These are phyloP conservation scores for Neonectria hederae DNA, from an alignment of 2,329 filamentous ascomycete species.

Conservation along the genomic window DNA sequence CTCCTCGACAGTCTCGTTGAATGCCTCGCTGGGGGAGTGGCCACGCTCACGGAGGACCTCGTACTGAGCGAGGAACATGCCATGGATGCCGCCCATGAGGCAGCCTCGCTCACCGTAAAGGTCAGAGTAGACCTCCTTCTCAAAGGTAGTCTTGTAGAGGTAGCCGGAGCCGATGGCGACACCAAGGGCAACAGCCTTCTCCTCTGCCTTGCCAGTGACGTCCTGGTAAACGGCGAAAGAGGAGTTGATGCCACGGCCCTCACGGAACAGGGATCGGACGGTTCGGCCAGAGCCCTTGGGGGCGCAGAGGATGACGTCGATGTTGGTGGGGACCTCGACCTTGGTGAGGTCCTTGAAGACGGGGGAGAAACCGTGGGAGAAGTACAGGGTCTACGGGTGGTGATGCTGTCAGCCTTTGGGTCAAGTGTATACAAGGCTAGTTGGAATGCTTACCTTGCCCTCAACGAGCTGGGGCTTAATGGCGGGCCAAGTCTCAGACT, in stretches of 20 bases:
- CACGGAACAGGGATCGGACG: conserved; percentile 97
- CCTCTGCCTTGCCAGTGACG: conserved; percentile 96
- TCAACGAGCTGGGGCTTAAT: conserved; percentile 99
- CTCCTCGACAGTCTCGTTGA: conserved; percentile 99
- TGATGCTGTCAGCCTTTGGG: conserved; percentile 35
- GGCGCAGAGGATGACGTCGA: conserved; percentile 99
- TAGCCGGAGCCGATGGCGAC: conserved; percentile 97
- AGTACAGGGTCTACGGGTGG: conserved; percentile 86
- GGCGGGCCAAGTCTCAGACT: conserved; percentile 97
- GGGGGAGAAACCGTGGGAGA: conserved; percentile 99
- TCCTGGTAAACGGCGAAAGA: conserved; percentile 99
- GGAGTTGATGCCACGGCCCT: conserved; percentile 99
- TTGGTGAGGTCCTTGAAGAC: conserved; percentile 99
- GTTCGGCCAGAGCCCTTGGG: conserved; percentile 99
- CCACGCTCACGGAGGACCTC: conserved; percentile 99
- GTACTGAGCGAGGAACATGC: conserved; percentile 99
- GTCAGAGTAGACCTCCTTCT: conserved; percentile 99
- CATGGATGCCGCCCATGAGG: conserved; percentile 99
- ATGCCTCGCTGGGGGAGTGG: conserved; percentile 97
- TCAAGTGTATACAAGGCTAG: background rate
- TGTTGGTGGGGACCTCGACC: conserved; percentile 93
- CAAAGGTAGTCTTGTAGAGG: conserved; percentile 99
- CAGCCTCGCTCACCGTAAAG: conserved; percentile 99
- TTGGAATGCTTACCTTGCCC: conserved; percentile 81
- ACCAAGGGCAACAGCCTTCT: conserved; percentile 96